These are phyloP conservation scores for Solanum hybrid DNA, from an alignment of 305 asterid genomes.

Conservation along the genomic window DNA sequence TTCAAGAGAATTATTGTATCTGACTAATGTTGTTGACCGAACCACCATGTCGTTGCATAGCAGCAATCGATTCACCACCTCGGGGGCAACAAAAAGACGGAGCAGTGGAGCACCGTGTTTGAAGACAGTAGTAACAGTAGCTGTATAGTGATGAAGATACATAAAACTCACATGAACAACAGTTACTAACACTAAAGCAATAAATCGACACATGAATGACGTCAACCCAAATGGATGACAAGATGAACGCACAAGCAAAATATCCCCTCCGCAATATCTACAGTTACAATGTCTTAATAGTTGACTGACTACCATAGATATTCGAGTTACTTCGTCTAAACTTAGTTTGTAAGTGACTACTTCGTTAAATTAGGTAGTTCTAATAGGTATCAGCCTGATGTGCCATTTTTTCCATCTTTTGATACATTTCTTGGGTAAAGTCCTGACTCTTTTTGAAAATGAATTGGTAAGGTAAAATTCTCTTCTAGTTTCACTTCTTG, in stretches of 20 bases:
- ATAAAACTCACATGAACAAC: neutral
- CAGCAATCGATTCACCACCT: slow-evolving; percentile 67
- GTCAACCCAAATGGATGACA: neutral
- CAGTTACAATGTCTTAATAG: neutral
- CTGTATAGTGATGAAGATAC: slow-evolving; percentile 18
- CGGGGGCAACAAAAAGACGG: slow-evolving; percentile 59
- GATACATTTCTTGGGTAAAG: neutral
- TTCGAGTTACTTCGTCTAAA: neutral
- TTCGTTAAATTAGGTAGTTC: neutral
- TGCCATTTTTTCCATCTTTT: neutral
- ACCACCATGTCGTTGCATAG: slow-evolving; percentile 58
- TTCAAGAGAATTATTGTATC: neutral
- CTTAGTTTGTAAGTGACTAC: neutral
- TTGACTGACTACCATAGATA: neutral
- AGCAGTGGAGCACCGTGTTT: slow-evolving; percentile 66
- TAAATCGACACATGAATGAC: neutral
- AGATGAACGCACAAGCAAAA: neutral
- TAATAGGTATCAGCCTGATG: neutral
- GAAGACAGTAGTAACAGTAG: slow-evolving; percentile 81
- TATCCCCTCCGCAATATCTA: neutral
- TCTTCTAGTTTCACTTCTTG: neutral
- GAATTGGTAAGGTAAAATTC: neutral
- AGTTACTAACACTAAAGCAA: neutral
- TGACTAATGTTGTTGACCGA: slow-evolving; percentile 1
- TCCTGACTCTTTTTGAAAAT: neutral